These are phyloP conservation scores for Phytophthora kernoviae DNA, from an alignment of 352 stramenopile species.

Conservation along the genomic window DNA sequence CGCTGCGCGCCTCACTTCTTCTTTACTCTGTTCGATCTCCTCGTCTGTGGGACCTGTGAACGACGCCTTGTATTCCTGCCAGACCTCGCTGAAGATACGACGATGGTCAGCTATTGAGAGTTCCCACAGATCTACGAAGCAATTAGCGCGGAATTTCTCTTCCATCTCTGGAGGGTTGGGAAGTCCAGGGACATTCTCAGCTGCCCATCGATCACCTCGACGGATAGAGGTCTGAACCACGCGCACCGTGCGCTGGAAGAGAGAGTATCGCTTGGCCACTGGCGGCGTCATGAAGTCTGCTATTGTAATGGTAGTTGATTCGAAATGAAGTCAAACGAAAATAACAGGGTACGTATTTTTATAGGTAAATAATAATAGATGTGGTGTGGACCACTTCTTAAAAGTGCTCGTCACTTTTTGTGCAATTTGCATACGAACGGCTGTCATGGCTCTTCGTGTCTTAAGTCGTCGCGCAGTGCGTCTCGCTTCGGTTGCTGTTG, in stretches of 20 bases:
- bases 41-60: slow-evolving; percentile 59
- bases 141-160: slow-evolving; percentile 43
- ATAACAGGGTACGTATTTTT: not conserved
- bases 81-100: slow-evolving; percentile 65
- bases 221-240: slow-evolving; percentile 70
- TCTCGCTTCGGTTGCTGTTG: slow-evolving; percentile 18
- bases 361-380: not conserved
- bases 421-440: slow-evolving; percentile 14
- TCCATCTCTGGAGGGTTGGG: slow-evolving; percentile 73
- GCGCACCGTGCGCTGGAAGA: slow-evolving; percentile 78
- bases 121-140: slow-evolving; percentile 82
- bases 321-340: not conserved
- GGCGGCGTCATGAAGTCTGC: slow-evolving; percentile 14
- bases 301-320: not conserved
- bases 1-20: slow-evolving; percentile 59
- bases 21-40: slow-evolving; percentile 68
- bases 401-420: slow-evolving; percentile 4
- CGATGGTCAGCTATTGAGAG: slow-evolving; percentile 72
- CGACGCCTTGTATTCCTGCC: slow-evolving; percentile 72
- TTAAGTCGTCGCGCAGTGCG: slow-evolving; percentile 27
- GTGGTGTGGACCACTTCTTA: slow-evolving; percentile 1
- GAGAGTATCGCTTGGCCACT: slow-evolving; percentile 64
- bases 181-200: slow-evolving; percentile 66
- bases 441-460: slow-evolving; percentile 39
- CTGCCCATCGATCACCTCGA: slow-evolving; percentile 49